These are phyloP conservation scores for Parafenestella ontariensis DNA, from an alignment of 2,329 filamentous ascomycete genomes.

Conservation along the genomic window DNA sequence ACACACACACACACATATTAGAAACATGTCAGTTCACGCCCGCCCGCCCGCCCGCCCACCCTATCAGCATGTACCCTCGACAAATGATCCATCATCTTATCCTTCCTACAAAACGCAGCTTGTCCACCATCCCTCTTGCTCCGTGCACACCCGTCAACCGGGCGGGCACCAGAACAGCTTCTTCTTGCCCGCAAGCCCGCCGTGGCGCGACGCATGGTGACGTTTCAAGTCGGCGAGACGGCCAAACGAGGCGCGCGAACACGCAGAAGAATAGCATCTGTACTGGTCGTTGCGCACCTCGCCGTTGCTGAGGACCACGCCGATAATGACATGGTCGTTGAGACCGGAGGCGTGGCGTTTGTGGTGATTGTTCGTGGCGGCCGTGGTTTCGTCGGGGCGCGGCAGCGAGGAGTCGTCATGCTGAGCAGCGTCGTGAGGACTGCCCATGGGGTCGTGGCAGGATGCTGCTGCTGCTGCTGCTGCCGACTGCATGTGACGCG, in stretches of 20 bases:
- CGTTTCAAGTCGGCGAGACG: conserved; percentile 10
- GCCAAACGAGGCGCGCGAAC: conserved; percentile 2
- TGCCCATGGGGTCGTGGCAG: too few species aligned
- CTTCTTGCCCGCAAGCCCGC: not conserved
- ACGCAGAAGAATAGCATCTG: conserved; percentile 1
- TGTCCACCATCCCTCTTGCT: not conserved
- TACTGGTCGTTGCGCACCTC: conserved; percentile 1
- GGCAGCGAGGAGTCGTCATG: too few species aligned
- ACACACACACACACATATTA: too few species aligned
- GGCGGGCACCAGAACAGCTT: conserved; percentile 11
- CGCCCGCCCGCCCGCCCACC: not conserved
- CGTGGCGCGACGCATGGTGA: conserved; percentile 4
- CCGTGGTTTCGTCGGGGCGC: too few species aligned
- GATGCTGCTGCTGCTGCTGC: too few species aligned
- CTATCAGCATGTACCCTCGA: conserved; percentile 4
- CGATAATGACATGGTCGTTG: too few species aligned
- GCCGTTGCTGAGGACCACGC: not conserved
- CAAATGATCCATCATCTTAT: conserved; percentile 19
- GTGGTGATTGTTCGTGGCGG: too few species aligned
- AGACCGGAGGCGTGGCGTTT: too few species aligned
- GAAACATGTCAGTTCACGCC: too few species aligned
- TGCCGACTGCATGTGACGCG: too few species aligned
- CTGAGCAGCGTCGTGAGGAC: too few species aligned
- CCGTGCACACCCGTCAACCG: conserved; percentile 3
- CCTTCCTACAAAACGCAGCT: conserved; percentile 8